Evolutionary conservation across 2,329 filamentous ascomycete species (phyloP).

Genomic region (Mariannaea elegans): DNA sequence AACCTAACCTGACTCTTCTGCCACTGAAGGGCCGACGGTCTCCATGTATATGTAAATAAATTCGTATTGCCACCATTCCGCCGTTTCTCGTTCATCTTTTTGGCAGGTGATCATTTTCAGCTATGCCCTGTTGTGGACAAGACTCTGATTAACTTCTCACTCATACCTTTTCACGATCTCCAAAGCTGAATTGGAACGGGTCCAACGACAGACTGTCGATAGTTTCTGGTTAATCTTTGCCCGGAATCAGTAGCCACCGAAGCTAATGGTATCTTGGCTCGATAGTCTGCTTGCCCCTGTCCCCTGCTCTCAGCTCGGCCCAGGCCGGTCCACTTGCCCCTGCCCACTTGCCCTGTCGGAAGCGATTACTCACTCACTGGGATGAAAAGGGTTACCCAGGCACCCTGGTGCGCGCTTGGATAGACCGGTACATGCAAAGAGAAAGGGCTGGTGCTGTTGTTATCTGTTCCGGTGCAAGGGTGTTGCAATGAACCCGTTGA

Average conservation of each 20-base stretch:
- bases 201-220: not conserved
- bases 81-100: not conserved
- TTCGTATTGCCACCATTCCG: not conserved
- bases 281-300: not conserved
- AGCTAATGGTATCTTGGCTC: not conserved
- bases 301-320: not conserved
- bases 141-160: not conserved
- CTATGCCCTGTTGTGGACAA: not conserved
- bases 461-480: not conserved
- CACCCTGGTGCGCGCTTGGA: not conserved
- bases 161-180: not conserved
- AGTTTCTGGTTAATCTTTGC: not conserved
- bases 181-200: not conserved
- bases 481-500: not conserved
- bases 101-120: not conserved
- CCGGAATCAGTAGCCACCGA: not conserved
- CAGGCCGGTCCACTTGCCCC: not conserved
- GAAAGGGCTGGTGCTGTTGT: not conserved
- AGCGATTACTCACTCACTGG: not conserved
- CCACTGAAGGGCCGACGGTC: not conserved
- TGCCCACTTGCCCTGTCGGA: not conserved
- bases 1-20: not conserved
- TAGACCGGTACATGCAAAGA: not conserved
- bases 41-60: not conserved
- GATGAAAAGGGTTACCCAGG: not conserved